Evolutionary conservation across 257 asterid genomes (phyloP).

Genomic region (Nyctanthes arbortristis): DNA sequence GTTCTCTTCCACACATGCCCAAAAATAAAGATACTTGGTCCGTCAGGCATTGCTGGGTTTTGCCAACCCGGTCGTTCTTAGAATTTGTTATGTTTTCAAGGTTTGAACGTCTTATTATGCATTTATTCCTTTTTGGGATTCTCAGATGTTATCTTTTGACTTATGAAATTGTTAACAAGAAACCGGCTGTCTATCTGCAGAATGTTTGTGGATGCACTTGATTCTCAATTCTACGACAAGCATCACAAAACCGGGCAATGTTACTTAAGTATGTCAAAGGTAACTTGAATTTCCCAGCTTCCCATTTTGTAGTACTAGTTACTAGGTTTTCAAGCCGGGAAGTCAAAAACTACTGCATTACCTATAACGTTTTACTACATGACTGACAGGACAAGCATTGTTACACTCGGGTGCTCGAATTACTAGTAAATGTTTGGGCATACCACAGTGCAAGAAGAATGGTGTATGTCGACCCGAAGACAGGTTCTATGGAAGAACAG

Average conservation of each 20-base stretch:
- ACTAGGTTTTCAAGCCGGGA: not conserved
- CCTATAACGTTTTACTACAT: not conserved
- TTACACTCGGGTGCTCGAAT: constrained; percentile 78
- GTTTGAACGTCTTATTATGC: constrained; percentile 32
- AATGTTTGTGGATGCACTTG: constrained; percentile 90
- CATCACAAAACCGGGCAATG: constrained; percentile 72
- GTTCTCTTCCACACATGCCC: constrained; percentile 84
- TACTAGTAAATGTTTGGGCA: constrained; percentile 91
- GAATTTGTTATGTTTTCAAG: constrained; percentile 98
- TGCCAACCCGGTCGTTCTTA: constrained; percentile 86
- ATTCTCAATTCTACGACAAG: constrained; percentile 58
- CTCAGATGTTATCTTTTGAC: not conserved
- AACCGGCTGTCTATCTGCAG: constrained; percentile 35
- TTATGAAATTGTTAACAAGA: not conserved
- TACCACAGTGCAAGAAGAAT: constrained; percentile 90
- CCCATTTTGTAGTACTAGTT: not conserved
- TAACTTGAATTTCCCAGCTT: constrained; percentile 23
- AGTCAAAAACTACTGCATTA: not conserved
- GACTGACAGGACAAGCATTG: constrained; percentile 84
- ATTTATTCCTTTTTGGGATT: not conserved
- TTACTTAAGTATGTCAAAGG: constrained; percentile 75
- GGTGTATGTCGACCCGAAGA: constrained; percentile 71
- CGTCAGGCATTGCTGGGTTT: constrained; percentile 89
- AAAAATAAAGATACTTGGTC: constrained; percentile 77
- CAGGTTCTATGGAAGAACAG: constrained; percentile 79